Evolutionary conservation across 1,284 basidiomycete genomes (phyloP).

Genomic region (Abortiporus biennis): DNA sequence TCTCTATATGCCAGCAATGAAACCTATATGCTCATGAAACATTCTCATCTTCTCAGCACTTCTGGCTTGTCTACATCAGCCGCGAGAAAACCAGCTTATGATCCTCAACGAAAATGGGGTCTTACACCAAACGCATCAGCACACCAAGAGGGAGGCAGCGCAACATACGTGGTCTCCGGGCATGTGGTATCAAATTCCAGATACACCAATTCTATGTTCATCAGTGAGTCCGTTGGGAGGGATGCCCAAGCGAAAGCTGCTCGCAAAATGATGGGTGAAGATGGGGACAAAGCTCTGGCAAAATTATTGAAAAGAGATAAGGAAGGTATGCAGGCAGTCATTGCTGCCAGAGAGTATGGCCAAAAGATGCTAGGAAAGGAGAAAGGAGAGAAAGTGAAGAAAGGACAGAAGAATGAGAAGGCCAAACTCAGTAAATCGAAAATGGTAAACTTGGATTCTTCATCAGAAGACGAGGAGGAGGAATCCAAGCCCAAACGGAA

Average conservation of each 20-base stretch:
- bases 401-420: constrained; percentile 22
- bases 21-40: too few relatives aligned
- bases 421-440: constrained; percentile 13
- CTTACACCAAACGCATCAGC: constrained; percentile 49
- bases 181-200: constrained; percentile 51
- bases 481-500: constrained; percentile 20
- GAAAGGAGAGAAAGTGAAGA: constrained; percentile 18
- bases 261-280: constrained; percentile 49
- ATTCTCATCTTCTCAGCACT: constrained; percentile 5
- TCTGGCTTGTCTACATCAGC: constrained; percentile 54
- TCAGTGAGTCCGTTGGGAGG: constrained; percentile 65
- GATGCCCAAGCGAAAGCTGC: constrained; percentile 69
- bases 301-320: constrained; percentile 55
- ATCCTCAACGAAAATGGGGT: constrained; percentile 66
- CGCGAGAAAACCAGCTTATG: constrained; percentile 52
- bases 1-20: constrained; percentile 1
- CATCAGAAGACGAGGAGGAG: constrained; percentile 8
- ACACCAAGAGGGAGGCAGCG: constrained; percentile 35
- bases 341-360: constrained; percentile 45
- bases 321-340: constrained; percentile 54
- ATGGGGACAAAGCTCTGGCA: constrained; percentile 56
- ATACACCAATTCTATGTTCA: constrained; percentile 41
- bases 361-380: constrained; percentile 15
- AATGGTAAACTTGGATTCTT: too few relatives aligned
- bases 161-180: constrained; percentile 82